Percentiles rank a stretch among this genome's conserved stretches.
Evolutionary conservation across 2,329 filamentous ascomycete species (phyloP).

Genomic region (Torrubiella hemipterigena): DNA sequence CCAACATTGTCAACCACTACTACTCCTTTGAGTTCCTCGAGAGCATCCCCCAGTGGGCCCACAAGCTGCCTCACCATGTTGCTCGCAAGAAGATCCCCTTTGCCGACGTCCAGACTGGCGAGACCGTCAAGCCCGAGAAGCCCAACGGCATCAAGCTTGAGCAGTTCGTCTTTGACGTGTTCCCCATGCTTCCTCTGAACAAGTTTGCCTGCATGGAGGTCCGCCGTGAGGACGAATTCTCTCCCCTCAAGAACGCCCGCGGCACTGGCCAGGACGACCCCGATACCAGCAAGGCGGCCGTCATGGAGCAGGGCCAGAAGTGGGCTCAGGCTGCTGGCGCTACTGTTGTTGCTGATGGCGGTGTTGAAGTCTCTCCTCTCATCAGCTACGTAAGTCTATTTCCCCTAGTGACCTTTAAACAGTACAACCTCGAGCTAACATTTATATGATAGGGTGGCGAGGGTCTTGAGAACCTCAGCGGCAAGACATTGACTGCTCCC

Average conservation of each 20-base stretch:
- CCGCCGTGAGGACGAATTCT: slow-evolving; percentile 94
- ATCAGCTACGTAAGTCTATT: slow-evolving; percentile 78
- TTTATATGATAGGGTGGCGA: slow-evolving; percentile 40
- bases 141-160: slow-evolving; percentile 98
- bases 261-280: slow-evolving; percentile 87
- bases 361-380: slow-evolving; percentile 83
- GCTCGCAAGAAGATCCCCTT: slow-evolving; percentile 97
- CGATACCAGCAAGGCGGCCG: slow-evolving; percentile 82
- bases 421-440: slow-evolving; percentile 9
- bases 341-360: slow-evolving; percentile 54
- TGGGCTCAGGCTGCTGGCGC: slow-evolving; percentile 77
- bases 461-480: slow-evolving; percentile 44
- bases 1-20: slow-evolving; percentile 99
- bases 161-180: slow-evolving; percentile 98
- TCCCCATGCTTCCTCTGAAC: slow-evolving; percentile 72
- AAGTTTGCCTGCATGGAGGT: slow-evolving; percentile 97
- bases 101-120: slow-evolving; percentile 63
- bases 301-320: slow-evolving; percentile 77
- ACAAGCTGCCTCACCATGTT: slow-evolving; percentile 86
- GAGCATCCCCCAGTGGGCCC: slow-evolving; percentile 74
- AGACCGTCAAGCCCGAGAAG: slow-evolving; percentile 79
- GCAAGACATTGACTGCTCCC: slow-evolving; percentile 39
- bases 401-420: slow-evolving; percentile 1
- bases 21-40: slow-evolving; percentile 92
- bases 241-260: slow-evolving; percentile 80